Percentiles rank a stretch among this genome's conserved stretches.
Evolutionary conservation across 2,329 filamentous ascomycete species (phyloP).

Genomic region (Diaporthe destruens): DNA sequence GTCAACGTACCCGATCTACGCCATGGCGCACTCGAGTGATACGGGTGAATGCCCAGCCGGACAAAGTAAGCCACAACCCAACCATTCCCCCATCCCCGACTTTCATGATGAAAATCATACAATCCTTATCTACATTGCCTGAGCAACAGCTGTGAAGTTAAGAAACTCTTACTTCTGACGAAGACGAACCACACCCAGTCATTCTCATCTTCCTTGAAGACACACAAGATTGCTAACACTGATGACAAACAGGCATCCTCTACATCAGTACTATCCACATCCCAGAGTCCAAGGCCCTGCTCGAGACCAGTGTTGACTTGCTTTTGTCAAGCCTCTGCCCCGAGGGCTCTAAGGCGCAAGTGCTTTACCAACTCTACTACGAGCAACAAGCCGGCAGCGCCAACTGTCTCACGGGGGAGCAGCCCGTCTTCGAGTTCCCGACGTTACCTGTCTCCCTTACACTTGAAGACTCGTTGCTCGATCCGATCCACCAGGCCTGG

Average conservation of each 20-base stretch:
- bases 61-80: constrained; percentile 80
- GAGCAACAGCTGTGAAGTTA: constrained; percentile 87
- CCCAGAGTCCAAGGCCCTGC: constrained; percentile 51
- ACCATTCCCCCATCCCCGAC: constrained; percentile 49
- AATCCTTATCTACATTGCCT: constrained; percentile 99
- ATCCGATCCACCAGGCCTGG: constrained; percentile 79
- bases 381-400: constrained; percentile 56
- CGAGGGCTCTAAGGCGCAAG: constrained; percentile 47
- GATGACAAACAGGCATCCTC: constrained; percentile 49
- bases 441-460: constrained; percentile 73
- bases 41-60: constrained; percentile 89
- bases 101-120: constrained; percentile 79
- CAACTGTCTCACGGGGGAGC: constrained; percentile 49
- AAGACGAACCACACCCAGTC: constrained; percentile 62
- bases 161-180: constrained; percentile 73
- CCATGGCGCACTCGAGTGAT: constrained; percentile 85
- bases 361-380: constrained; percentile 68
- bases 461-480: constrained; percentile 79
- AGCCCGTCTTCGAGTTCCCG: constrained; percentile 67
- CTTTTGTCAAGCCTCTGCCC: constrained; percentile 52
- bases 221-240: constrained; percentile 48
- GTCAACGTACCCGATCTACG: constrained; percentile 65
- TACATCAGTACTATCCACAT: constrained; percentile 57
- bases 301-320: constrained; percentile 57
- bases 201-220: constrained; percentile 42